Evolutionary conservation across 441 rosid genomes (phyloP).

Genomic region (Populus trichocarpa): DNA sequence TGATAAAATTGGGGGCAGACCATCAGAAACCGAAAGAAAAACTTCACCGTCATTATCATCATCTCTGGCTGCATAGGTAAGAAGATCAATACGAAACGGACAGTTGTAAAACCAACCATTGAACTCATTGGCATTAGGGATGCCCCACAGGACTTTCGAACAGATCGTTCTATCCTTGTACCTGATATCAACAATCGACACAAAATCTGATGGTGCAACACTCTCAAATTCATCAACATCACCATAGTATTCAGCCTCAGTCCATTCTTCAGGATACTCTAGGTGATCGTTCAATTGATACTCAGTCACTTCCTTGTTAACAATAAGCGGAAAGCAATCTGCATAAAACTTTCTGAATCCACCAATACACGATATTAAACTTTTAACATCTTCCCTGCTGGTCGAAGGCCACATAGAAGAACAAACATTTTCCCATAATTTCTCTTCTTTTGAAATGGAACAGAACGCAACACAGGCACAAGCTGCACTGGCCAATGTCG

Average conservation of each 20-base stretch:
- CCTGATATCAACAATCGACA: slow-evolving; percentile 62
- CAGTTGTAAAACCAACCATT: slow-evolving; percentile 72
- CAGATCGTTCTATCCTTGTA: slow-evolving; percentile 56
- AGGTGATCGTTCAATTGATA: slow-evolving; percentile 45
- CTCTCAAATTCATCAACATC: slow-evolving; percentile 45
- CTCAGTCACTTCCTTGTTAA: slow-evolving; percentile 56
- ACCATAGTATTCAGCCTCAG: slow-evolving; percentile 69
- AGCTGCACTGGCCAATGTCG: slow-evolving; percentile 65
- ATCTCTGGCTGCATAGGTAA: slow-evolving; percentile 41
- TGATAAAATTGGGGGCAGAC: slow-evolving; percentile 54
- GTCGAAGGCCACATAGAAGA: slow-evolving; percentile 77
- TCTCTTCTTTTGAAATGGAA: slow-evolving; percentile 68
- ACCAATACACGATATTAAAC: slow-evolving; percentile 49
- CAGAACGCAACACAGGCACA: slow-evolving; percentile 62
- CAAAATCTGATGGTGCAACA: slow-evolving; percentile 54
- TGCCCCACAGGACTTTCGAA: slow-evolving; percentile 71
- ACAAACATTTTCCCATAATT: slow-evolving; percentile 68
- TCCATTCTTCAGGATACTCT: slow-evolving; percentile 66
- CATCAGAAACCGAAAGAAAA: slow-evolving; percentile 57
- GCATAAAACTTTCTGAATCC: slow-evolving; percentile 75
- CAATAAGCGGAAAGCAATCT: slow-evolving; percentile 69
- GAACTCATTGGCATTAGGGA: slow-evolving; percentile 58
- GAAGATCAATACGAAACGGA: slow-evolving; percentile 66
- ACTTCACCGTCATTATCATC: slow-evolving; percentile 52
- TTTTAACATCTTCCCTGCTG: slow-evolving; percentile 56